Evolutionary conservation across 768 basidiomycete species (phyloP).

Genomic region (Tricholoma terreum): DNA sequence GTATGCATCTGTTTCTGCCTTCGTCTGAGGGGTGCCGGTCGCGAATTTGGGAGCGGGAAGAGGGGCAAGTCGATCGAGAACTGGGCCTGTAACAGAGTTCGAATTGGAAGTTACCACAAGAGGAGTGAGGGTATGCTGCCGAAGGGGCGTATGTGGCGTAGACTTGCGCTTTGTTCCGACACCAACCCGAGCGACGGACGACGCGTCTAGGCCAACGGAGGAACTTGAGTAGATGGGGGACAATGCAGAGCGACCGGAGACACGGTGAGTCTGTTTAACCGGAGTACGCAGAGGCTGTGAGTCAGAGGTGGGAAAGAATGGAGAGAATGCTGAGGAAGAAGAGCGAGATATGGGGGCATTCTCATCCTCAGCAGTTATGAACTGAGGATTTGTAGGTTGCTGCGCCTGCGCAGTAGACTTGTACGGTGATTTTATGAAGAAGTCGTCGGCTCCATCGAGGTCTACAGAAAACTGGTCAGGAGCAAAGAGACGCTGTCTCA

Average conservation of each 20-base stretch:
- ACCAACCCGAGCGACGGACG: constrained; percentile 30
- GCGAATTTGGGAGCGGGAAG: constrained; percentile 50
- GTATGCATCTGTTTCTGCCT: constrained; percentile 51
- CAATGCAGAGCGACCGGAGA: constrained; percentile 40
- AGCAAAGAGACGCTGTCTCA: constrained; percentile 44
- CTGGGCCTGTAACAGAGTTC: constrained; percentile 35
- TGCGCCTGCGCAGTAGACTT: constrained; percentile 43
- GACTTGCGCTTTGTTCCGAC: constrained; percentile 70
- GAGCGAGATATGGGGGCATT: constrained; percentile 60
- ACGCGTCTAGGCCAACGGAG: constrained; percentile 17
- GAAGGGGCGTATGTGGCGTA: constrained; percentile 53
- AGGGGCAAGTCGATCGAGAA: constrained; percentile 54
- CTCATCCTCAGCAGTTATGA: constrained; percentile 49
- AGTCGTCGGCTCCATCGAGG: constrained; percentile 42
- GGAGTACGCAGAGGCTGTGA: constrained; percentile 60
- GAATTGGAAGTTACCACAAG: constrained; percentile 43
- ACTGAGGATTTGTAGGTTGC: constrained; percentile 37
- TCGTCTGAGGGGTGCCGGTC: constrained; percentile 46
- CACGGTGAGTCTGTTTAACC: constrained; percentile 46
- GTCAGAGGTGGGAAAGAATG: constrained; percentile 40
- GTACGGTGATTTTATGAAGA: constrained; percentile 54
- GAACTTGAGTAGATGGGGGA: constrained; percentile 34
- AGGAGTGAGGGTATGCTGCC: constrained; percentile 46
- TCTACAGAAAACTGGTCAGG: constrained; percentile 23
- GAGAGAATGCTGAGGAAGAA: constrained; percentile 34